Conservation (phyloP, 345 rosid genomes). For the Populus nigra region DNA sequence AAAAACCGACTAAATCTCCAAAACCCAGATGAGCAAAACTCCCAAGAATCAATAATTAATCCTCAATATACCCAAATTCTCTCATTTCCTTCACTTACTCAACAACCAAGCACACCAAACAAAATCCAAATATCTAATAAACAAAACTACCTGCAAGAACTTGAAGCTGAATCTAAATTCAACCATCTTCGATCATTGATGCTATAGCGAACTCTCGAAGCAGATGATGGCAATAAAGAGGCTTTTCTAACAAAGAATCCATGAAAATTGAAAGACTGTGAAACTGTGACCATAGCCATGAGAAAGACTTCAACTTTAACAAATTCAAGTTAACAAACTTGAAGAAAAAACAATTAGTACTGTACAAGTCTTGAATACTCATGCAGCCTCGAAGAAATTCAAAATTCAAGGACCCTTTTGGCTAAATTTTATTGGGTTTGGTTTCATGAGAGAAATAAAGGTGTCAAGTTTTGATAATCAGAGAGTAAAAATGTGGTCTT, state of each 20-base stretch:
- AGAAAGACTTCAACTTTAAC: conserved; percentile 20
- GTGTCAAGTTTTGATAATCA: neutral
- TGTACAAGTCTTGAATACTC: conserved; percentile 39
- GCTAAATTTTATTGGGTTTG: neutral
- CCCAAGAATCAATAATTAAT: neutral
- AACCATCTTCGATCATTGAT: conserved; percentile 63
- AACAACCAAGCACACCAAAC: neutral
- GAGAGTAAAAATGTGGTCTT: neutral
- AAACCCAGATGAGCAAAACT: neutral
- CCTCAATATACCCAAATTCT: neutral
- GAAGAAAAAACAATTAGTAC: conserved; percentile 25
- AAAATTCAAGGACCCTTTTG: neutral
- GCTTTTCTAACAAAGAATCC: conserved; percentile 19
- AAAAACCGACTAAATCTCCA: neutral
- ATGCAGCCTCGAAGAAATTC: conserved; percentile 44
- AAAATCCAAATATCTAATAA: neutral
- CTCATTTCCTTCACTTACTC: neutral
- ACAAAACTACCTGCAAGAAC: conserved; percentile 33
- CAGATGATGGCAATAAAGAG: conserved; percentile 35
- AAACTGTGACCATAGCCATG: conserved; percentile 44
- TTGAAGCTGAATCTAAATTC: conserved; percentile 30
- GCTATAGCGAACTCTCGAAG: conserved; percentile 53
- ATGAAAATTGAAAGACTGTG: conserved; percentile 37
- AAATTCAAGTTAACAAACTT: conserved; percentile 42
- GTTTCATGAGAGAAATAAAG: conserved; percentile 8